phyloP scores from a whole-genome alignment of 2,329 filamentous ascomycete species.

The Sarocladium strictum region DNA sequence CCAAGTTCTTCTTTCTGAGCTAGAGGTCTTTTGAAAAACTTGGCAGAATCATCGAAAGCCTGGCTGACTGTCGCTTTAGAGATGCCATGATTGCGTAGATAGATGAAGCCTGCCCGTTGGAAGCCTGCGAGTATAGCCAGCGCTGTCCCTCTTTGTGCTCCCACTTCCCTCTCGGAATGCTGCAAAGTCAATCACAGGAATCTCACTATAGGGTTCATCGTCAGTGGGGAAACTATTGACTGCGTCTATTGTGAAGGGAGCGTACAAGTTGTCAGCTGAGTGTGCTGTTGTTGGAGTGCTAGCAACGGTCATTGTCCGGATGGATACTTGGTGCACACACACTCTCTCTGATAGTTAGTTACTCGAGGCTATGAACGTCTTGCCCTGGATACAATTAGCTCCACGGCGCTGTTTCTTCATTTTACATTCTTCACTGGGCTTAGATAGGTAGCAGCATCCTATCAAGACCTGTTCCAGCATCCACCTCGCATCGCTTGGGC shows the following conservation, averaged over 20 bases:
- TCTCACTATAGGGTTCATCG: neutral
- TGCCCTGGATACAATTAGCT: neutral
- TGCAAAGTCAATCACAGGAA: neutral
- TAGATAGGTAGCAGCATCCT: neutral
- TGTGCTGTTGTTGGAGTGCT: neutral
- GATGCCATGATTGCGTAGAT: conserved; percentile 10
- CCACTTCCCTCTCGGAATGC: neutral
- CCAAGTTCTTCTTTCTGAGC: conserved; percentile 1
- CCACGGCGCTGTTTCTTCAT: neutral
- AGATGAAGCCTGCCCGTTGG: conserved; percentile 11
- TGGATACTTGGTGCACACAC: too few species aligned
- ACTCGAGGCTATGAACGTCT: neutral
- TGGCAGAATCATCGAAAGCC: neutral
- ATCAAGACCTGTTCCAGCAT: neutral
- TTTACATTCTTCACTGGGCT: neutral
- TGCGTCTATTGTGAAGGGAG: neutral
- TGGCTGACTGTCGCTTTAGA: neutral
- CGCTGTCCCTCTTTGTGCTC: neutral
- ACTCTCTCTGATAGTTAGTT: neutral
- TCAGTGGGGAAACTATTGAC: neutral
- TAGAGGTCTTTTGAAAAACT: conserved; percentile 1
- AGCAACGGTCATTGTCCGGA: neutral
- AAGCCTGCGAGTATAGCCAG: conserved; percentile 10
- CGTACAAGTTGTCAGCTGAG: neutral
- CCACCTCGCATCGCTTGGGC: too few species aligned